Evolutionary conservation across 352 stramenopile species (phyloP).

Genomic region (Phytophthora syringae): DNA sequence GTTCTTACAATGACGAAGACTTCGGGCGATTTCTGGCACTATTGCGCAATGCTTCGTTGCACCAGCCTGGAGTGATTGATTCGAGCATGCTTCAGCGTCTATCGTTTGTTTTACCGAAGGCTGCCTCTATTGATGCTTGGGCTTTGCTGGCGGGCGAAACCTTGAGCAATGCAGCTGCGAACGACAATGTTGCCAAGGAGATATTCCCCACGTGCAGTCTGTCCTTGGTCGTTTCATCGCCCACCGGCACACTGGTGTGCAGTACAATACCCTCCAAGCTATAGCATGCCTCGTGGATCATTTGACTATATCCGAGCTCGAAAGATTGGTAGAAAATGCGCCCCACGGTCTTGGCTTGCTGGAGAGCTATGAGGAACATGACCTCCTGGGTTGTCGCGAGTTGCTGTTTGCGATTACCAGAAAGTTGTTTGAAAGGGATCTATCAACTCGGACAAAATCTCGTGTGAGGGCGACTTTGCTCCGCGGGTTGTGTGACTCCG

Average conservation of each 20-base stretch:
- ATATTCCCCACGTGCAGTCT: constrained; percentile 61
- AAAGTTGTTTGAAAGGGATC: constrained; percentile 40
- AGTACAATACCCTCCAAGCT: constrained; percentile 51
- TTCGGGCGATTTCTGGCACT: constrained; percentile 69
- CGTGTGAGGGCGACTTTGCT: constrained; percentile 49
- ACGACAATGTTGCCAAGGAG: constrained; percentile 38
- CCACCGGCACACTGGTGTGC: constrained; percentile 59
- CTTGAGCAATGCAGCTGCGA: constrained; percentile 51
- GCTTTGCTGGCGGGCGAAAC: constrained; percentile 56
- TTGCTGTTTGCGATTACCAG: constrained; percentile 53
- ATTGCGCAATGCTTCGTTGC: constrained; percentile 66
- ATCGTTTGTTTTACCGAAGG: constrained; percentile 68
- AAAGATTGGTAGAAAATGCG: constrained; percentile 34
- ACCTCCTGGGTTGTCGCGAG: constrained; percentile 42
- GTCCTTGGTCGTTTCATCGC: constrained; percentile 56
- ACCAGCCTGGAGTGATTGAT: constrained; percentile 63
- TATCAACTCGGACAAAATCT: constrained; percentile 21
- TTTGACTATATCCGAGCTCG: constrained; percentile 32
- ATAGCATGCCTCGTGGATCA: constrained; percentile 45
- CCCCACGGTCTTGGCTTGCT: constrained; percentile 49
- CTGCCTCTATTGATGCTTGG: constrained; percentile 65
- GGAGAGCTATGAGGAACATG: constrained; percentile 40
- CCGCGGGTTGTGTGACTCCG: constrained; percentile 54
- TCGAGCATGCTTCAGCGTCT: constrained; percentile 76
- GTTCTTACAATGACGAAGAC: constrained; percentile 69